Percentiles rank a stretch among this genome's conserved stretches.
phyloP scores from a whole-genome alignment of 2,329 filamentous ascomycete species.

The Diaporthe australafricana region DNA sequence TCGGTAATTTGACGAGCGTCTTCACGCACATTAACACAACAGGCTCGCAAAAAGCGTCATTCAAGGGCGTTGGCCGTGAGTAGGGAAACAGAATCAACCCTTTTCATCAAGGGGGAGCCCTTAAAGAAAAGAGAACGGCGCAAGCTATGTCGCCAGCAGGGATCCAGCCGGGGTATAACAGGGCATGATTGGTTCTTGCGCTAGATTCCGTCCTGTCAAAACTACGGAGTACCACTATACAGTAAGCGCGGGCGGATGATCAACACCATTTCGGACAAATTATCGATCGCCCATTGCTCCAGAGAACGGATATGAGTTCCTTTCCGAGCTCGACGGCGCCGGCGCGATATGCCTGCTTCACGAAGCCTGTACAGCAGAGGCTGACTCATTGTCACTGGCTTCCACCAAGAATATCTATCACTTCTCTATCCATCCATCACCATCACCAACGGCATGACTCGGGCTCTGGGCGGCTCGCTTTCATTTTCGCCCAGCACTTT shows the following conservation, averaged over 20 bases:
- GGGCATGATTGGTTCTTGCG: slow-evolving; percentile 17
- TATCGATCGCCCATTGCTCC: slow-evolving; percentile 17
- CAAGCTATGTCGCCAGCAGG: slow-evolving; percentile 2
- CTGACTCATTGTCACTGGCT: not conserved
- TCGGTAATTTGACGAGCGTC: not conserved
- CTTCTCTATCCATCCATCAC: not conserved
- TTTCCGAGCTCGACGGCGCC: slow-evolving; percentile 21
- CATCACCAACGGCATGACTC: not conserved
- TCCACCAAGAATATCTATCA: not conserved
- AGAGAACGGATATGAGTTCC: slow-evolving; percentile 23
- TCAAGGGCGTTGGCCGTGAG: slow-evolving; percentile 1
- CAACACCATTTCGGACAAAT: slow-evolving; percentile 24
- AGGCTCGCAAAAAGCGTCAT: not conserved
- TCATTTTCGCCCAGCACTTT: not conserved
- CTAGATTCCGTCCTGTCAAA: slow-evolving; percentile 26
- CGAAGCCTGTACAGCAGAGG: not conserved
- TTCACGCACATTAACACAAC: not conserved
- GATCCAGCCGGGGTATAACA: not conserved
- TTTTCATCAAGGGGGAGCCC: not conserved
- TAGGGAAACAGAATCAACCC: not conserved
- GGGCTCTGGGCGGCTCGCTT: not conserved
- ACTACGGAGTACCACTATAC: too few relatives aligned
- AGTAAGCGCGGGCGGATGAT: slow-evolving; percentile 26
- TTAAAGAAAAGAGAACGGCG: slow-evolving; percentile 1
- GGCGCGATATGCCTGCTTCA: not conserved